A percentile compares a stretch with the other conserved stretches of the same genome.
phyloP scores from a whole-genome alignment of 768 basidiomycete species.

The Brasilioporus rufonigricans region DNA sequence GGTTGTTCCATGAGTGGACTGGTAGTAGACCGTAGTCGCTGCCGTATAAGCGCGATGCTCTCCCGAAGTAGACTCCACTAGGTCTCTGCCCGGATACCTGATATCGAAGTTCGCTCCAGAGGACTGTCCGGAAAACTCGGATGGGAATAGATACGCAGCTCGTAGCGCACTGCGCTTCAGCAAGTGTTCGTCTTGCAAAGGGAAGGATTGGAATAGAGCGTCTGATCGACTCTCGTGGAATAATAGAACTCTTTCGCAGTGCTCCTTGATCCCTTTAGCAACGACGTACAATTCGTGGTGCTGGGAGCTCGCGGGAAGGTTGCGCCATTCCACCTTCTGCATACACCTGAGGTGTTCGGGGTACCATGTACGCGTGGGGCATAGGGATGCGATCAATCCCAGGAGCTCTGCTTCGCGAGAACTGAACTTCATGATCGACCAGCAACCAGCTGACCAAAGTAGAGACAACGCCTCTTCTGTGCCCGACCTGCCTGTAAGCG shows the following conservation, averaged over 20 bases:
- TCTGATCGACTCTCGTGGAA: constrained; percentile 2
- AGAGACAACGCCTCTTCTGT: constrained; percentile 42
- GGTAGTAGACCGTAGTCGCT: constrained; percentile 1
- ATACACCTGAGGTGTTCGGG: constrained; percentile 38
- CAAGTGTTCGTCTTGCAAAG: constrained; percentile 8
- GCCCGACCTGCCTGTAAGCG: constrained; percentile 42
- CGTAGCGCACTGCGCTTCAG: neutral
- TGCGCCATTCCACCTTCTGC: constrained; percentile 38
- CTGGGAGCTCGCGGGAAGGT: constrained; percentile 26
- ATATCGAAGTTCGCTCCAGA: neutral
- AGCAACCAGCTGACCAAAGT: constrained; percentile 36
- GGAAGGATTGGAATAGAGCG: constrained; percentile 5
- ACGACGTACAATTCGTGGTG: constrained; percentile 28
- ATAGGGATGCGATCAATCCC: constrained; percentile 32
- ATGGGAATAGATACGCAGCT: neutral
- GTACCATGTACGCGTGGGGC: constrained; percentile 37
- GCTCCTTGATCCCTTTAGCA: constrained; percentile 31
- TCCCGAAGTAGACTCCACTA: neutral
- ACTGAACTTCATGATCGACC: constrained; percentile 39
- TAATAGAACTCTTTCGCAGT: constrained; percentile 16
- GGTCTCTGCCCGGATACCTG: constrained; percentile 14
- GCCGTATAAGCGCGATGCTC: constrained; percentile 14
- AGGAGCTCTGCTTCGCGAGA: constrained; percentile 33
- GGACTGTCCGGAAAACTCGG: neutral
- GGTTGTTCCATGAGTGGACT: neutral